Base-by-base conservation (phyloP, 2,329 filamentous ascomycete species). In the Paecilomyces niveus region DNA sequence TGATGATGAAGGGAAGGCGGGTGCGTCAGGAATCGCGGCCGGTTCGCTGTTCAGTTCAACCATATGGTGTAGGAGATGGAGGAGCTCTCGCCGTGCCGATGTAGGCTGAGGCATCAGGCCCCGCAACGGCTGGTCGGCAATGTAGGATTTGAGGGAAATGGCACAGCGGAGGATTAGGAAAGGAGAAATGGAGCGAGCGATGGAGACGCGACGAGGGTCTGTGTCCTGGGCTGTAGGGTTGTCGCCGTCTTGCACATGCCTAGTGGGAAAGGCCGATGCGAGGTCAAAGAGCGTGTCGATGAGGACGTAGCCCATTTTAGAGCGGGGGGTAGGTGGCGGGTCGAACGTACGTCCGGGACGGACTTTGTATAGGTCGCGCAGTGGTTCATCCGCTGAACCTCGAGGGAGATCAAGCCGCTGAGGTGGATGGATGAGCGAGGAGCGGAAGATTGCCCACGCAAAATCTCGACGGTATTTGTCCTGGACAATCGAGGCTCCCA, bases 71-170 rank as follows among this genome's bases (percentile, higher is more conserved):
- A 97, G 78, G 24, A 92, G 81, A 67, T 89, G 88, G 3, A 89
- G 70, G 10, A 99, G 76, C 70, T 96, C 94, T 61, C 84, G 87
- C 51, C 90, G 83, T 68, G 96, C 90, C 8, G 85, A 87, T 4
- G 90, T 79, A 0, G 93, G 93, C 70, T 94, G 90, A 3, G 94
- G 94, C 86, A 95, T 94, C 54, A 87, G 83, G 0, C 94, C 92
- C 13, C 94, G 83, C 21, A 99, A 79, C 0, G 93, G 92, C 69
- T 97, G 93, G 72, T 99, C 94, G 3, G 92, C 89, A 53, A 95
- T 87, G 70, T 96, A 97, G 0, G 87, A 81, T 58, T 90, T 87
- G n/a, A 97, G 76, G 0, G 90, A 87, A 15, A 96, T 79, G 0
- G 89, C 91, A 11, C 89, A 86, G 2, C 94, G 86, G 1, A 96